Evolutionary conservation across 106 monocot genomes (phyloP), one percentile per base, ranked within the genome.

Genomic region (Narthecium ossifragum): DNA sequence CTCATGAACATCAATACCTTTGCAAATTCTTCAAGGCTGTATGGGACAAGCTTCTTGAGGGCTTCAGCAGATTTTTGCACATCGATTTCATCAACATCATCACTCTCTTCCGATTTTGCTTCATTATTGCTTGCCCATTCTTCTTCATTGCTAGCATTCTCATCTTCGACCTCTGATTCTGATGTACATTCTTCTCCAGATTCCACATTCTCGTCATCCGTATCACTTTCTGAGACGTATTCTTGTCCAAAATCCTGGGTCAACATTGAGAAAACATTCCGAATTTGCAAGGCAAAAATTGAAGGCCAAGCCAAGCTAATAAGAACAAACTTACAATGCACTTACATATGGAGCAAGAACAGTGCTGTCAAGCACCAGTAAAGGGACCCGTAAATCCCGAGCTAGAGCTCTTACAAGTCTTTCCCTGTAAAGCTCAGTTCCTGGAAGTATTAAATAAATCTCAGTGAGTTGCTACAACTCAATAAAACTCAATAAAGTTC

Each of bases 111-210:
- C 46, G 85, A 73, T 53, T 71, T 74, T 9, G n/a, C 73, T 37
- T 77, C 82, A 74, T 74, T 76, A 49, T 67, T 76, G 25, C 77
- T 86, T 26, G 63, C 41, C 72, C 73, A 78, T 58, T 91, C 85
- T 55, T 77, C 94, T 49, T 85, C 88, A 72, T 85, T 81, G 57
- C 73, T 77, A 33, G 64, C 56, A 58, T 70, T 64, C 27, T 75
- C 86, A 52, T 78, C 83, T 52, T 96, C 94, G 53, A 32, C 65
- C 30, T 96, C 96, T 12, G 81, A 87, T 13, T 68, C 85, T 55
- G 85, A 77, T 12, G 75, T 65, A 23, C 68, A 70, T 65, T 81
- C 88, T 52, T 80, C 91, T 29, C 77, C 80, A 2, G 83, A 84
- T 47, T 84, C 90, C 41, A 22, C 72, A 75, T 77, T 70, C 6